These are phyloP conservation scores for Leptoxyphium fumago DNA, from an alignment of 2,329 filamentous ascomycete species.

Conservation along the genomic window DNA sequence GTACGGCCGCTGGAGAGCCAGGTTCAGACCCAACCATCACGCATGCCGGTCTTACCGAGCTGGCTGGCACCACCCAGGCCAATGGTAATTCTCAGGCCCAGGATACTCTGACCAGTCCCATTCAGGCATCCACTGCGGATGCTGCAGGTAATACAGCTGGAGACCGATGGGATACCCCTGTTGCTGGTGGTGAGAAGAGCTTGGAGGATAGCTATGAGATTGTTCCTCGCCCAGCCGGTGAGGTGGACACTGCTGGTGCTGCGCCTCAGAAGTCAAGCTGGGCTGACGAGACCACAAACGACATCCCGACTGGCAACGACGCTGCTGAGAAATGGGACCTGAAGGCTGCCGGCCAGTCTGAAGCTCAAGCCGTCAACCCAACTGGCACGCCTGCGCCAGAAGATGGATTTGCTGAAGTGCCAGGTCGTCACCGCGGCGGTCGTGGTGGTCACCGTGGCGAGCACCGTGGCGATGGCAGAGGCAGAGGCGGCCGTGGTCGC, in stretches of 20 bases:
- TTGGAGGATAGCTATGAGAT: constrained; percentile 59
- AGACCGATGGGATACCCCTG: constrained; percentile 50
- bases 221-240: constrained; percentile 55
- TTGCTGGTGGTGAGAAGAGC: constrained; percentile 33
- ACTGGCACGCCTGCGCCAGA: constrained; percentile 21
- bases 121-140: constrained; percentile 25
- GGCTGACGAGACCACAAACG: constrained; percentile 49
- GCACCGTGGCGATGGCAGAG: constrained; percentile 30
- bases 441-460: constrained; percentile 18
- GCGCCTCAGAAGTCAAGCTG: constrained; percentile 52
- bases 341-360: constrained; percentile 34
- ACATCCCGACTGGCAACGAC: constrained; percentile 11
- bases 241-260: constrained; percentile 51
- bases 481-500: constrained; percentile 17
- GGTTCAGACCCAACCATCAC: constrained; percentile 52
- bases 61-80: constrained; percentile 24
- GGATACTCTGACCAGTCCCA: constrained; percentile 15
- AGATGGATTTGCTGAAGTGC: constrained; percentile 60
- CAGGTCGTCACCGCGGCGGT: constrained; percentile 17
- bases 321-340: constrained; percentile 18
- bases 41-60: constrained; percentile 53
- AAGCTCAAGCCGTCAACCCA: constrained; percentile 1
- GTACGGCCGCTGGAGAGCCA: constrained; percentile 4
- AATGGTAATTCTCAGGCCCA: constrained; percentile 19
- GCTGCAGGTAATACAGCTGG: constrained; percentile 39